phyloP scores from a whole-genome alignment of 345 rosid species.

The Firmiana major region DNA sequence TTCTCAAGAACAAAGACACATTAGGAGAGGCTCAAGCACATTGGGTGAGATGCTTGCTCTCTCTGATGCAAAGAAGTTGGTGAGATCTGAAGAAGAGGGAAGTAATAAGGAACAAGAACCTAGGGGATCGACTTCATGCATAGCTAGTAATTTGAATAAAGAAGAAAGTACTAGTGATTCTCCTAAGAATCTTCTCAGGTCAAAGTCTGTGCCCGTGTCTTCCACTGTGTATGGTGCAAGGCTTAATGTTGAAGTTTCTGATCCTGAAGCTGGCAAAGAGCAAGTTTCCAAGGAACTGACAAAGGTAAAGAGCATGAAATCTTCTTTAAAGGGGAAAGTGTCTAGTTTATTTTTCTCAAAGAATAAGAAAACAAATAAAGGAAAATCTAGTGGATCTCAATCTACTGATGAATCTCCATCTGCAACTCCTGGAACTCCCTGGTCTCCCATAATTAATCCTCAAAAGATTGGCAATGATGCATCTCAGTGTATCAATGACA shows the following conservation, averaged over 20 bases:
- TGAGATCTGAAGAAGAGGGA: conserved; percentile 37
- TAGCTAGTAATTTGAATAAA: conserved; percentile 35
- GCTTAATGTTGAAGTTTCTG: conserved; percentile 45
- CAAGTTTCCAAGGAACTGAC: conserved; percentile 45
- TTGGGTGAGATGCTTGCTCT: conserved; percentile 97
- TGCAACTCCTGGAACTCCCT: conserved; percentile 28
- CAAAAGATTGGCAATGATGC: conserved; percentile 27
- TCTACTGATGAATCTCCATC: conserved; percentile 31
- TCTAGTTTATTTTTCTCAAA: conserved; percentile 77
- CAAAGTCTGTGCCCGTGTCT: conserved; percentile 77
- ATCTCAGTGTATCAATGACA: conserved; percentile 24
- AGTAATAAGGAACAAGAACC: conserved; percentile 38
- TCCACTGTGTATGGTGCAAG: conserved; percentile 36
- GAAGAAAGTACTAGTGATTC: conserved; percentile 41
- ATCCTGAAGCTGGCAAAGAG: conserved; percentile 35
- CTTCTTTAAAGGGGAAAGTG: conserved; percentile 68
- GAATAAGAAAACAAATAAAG: conserved; percentile 61
- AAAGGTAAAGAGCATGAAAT: conserved; percentile 50
- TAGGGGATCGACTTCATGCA: conserved; percentile 50
- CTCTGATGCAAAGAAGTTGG: conserved; percentile 45
- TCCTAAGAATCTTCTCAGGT: conserved; percentile 57
- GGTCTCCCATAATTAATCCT: conserved; percentile 29
- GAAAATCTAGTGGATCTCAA: conserved; percentile 36
- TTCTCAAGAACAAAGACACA: conserved; percentile 43
- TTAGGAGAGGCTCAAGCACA: conserved; percentile 63